Evolutionary conservation across 2,329 filamentous ascomycete species (phyloP), one percentile per base, ranked within the genome.

Genomic region (Pyrenophora graminea): DNA sequence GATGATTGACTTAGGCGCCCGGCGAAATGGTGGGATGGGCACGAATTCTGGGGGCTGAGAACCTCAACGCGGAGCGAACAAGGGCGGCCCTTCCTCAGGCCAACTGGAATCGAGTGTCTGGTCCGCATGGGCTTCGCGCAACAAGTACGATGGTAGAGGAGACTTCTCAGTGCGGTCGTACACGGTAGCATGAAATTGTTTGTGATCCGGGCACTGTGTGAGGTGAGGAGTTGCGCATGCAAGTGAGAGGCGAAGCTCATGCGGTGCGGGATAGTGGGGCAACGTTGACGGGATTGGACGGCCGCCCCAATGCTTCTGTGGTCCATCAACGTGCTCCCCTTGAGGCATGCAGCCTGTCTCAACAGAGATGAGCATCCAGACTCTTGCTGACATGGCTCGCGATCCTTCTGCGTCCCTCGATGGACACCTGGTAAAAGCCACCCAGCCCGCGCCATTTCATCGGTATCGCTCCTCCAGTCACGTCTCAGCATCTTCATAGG

Each of bases 351-450:
- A 23, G 50, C 53, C 48, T 19, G 44, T 44, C 55, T 51, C 57
- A 54, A 53, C 48, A 52, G 48, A 52, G 45, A 38, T 38, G 45
- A 19, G 37, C 42, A 39, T 45, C 46, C 39, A 55, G 38, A 48
- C 41, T 42, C 45, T 45, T 34, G 25, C 51, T 41, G 34, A 48
- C 48, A 52, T 32, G 39, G 34, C 36, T 30, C 32, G 45, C 38
- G 38, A 32, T 47, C 42, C 48, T 51, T 45, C 45, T 51, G 44
- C 37, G 31, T 63, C 48, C 57, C 59, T 67, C 61, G 69, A 66
- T 70, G 9, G 30, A 37, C 41, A 15, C 34, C 42, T 30, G 37
- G 37, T 47, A 43, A 15, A 32, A 40, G 30, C 48, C 58, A 57
- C 52, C 41, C 44, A 43, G 31, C 48, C 41, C 53, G 51, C 52